Percentiles rank a stretch among this genome's conserved stretches.
These are phyloP conservation scores for Heliamphora pulchella DNA, from an alignment of 179 eudicot species.

Conservation along the genomic window DNA sequence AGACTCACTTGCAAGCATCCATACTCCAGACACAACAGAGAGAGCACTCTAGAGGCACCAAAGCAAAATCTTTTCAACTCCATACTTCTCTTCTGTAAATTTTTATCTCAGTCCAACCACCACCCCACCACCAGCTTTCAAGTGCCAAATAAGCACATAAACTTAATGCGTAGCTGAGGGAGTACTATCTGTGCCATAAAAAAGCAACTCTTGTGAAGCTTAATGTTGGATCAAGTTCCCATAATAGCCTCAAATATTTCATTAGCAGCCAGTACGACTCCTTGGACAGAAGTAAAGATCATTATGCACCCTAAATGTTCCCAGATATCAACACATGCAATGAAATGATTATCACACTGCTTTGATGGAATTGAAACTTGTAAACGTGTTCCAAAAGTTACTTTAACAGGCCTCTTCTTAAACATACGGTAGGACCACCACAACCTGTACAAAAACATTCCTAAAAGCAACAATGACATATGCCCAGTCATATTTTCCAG, in stretches of 20 bases:
- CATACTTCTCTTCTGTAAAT: background rate
- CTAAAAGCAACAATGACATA: background rate
- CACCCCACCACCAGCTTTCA: background rate
- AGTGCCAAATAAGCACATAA: background rate
- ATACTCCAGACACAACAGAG: too few relatives aligned
- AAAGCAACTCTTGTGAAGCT: background rate
- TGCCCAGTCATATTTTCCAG: background rate
- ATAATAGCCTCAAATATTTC: background rate
- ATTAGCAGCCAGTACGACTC: background rate
- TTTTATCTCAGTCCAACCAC: background rate
- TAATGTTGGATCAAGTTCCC: background rate
- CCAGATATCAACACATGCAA: background rate
- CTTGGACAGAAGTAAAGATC: background rate
- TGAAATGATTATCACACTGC: background rate
- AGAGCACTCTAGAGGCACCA: background rate
- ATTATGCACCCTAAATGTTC: background rate
- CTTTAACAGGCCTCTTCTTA: background rate
- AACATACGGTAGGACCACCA: background rate
- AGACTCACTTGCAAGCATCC: too few relatives aligned
- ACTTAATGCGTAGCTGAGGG: background rate
- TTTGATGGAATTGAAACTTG: background rate
- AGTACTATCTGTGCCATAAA: background rate
- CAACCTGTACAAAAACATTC: background rate
- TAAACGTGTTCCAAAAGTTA: background rate
- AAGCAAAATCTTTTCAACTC: background rate